Evolutionary conservation across 768 basidiomycete species (phyloP).

Genomic region (Agaricus subrufescens): DNA sequence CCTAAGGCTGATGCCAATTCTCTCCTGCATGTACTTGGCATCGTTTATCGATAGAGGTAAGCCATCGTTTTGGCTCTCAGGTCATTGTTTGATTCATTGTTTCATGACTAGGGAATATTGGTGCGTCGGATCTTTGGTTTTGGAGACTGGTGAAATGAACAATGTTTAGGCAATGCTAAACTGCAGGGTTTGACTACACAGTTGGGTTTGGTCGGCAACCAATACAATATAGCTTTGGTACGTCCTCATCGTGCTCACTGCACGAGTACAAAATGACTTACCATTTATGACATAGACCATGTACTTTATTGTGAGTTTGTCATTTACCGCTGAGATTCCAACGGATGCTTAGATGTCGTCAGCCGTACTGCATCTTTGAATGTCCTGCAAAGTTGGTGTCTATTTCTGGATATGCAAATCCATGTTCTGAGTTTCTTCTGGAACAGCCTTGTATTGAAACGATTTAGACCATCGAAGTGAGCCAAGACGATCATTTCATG

Average conservation of each 20-base stretch:
- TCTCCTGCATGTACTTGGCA: slow-evolving; percentile 55
- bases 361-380: slow-evolving; percentile 64
- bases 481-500: slow-evolving; percentile 2
- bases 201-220: slow-evolving; percentile 49
- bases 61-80: background rate
- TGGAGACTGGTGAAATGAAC: background rate
- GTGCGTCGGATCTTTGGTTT: slow-evolving; percentile 21
- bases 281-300: slow-evolving; percentile 42
- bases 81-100: no score
- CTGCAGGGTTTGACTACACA: slow-evolving; percentile 57
- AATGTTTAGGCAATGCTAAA: slow-evolving; percentile 53
- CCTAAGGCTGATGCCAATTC: slow-evolving; percentile 49
- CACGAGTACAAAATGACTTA: slow-evolving; percentile 5
- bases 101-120: slow-evolving; percentile 45
- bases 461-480: slow-evolving; percentile 59
- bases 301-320: slow-evolving; percentile 57
- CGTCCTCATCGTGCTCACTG: background rate
- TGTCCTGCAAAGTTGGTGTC: slow-evolving; percentile 59
- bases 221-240: slow-evolving; percentile 67
- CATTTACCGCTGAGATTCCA: background rate
- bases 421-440: slow-evolving; percentile 1
- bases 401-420: background rate
- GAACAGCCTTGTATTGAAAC: slow-evolving; percentile 50
- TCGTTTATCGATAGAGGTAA: slow-evolving; percentile 61
- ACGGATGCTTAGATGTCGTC: background rate